Evolutionary conservation across 1,284 basidiomycete genomes (phyloP), one percentile per base, ranked within the genome.

Genomic region (Tilletia horrida): DNA sequence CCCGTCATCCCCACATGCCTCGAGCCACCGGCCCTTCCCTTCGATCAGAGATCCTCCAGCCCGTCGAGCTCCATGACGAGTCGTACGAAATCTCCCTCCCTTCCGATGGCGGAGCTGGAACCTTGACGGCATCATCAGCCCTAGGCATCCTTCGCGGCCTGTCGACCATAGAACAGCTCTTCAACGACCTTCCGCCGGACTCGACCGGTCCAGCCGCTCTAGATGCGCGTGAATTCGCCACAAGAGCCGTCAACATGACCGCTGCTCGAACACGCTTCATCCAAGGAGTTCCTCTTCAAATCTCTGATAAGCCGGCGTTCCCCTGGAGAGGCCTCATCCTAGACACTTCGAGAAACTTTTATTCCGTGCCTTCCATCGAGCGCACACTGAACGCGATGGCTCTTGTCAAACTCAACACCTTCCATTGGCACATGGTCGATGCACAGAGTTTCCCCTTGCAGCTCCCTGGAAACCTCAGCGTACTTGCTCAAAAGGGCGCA

Each of bases 311-410:
- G 23, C 84, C 85, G 0, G 82, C 82, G 0, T 85, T 84, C 67
- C 78, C 82, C 0, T 79, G 74, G 78, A 79, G 93, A 27, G 91
- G 91, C 1, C 85, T 95, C 64, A 86, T 90, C 84, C 85, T 96
- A 11, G 93, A 96, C 75, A 94, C 90, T 0, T 82, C 88, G 1
- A 84, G 89, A 11, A 87, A 89, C 80, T 90, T 81, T 84, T 87
- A 73, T 45, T 73, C 81, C 25, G 82, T 79, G 3, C 9, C 78
- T 0, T 88, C 90, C 73, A 86, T 93, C 76, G 85, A 88, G 67
- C 86, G 88, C 40, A 90, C 89, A 7, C 81, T 96, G 21, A 89
- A 93, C 72, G 88, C 90, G 1, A 93, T 93, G 91, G 88, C 88
- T 69, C 88, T 87, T 86, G 89, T 90, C 73, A 96, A 96, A 85